Evolutionary conservation across 1,284 basidiomycete genomes (phyloP), one percentile per base, ranked within the genome.

Genomic region (Mycosarcoma mackinlayi): DNA sequence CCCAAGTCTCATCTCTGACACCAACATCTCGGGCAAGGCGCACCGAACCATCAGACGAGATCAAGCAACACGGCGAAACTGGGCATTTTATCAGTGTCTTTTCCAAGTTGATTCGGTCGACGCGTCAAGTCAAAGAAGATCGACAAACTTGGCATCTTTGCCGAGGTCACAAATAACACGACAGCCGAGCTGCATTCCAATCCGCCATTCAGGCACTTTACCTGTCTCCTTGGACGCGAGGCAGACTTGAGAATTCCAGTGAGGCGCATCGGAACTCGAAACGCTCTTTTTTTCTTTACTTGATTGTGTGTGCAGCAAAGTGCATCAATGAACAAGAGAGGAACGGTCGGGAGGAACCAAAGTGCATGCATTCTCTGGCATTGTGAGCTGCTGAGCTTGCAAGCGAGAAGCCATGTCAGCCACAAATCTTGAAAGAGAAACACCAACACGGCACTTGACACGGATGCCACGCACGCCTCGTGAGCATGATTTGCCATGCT

Each of bases 81-180:
- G n/a, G 34, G 48, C 37, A 42, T 21, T 14, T 31, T 11, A 52
- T 27, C 44, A 53, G 50, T 16, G 10, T 9, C 18, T 18, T 28
- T 13, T 27, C 16, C 14, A 19, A 28, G 11, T 6, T 1, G 8
- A 47, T 27, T 11, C n/a, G 33, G 37, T 38, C 35, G 47, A 27
- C 21, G 6, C 5, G 18, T 23, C 25, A 31, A 24, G 23, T 13
- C 10, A 39, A 37, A 28, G 37, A 64, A 54, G 62, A 64, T 64
- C 62, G 62, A 64, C 62, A 58, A 64, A 49, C 56, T 65, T 65
- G 62, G 61, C 61, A 57, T 45, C 35, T 51, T 39, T 49, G 35
- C 47, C 47, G 35, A 49, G 54, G 44, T 46, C 27, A 30, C 14
- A 14, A 40, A 34, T 16, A 39, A 48, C 33, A 46, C 34, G 45